Conservation (phyloP, 2,329 filamentous ascomycete species). For the Proliferodiscus dingleyae region DNA sequence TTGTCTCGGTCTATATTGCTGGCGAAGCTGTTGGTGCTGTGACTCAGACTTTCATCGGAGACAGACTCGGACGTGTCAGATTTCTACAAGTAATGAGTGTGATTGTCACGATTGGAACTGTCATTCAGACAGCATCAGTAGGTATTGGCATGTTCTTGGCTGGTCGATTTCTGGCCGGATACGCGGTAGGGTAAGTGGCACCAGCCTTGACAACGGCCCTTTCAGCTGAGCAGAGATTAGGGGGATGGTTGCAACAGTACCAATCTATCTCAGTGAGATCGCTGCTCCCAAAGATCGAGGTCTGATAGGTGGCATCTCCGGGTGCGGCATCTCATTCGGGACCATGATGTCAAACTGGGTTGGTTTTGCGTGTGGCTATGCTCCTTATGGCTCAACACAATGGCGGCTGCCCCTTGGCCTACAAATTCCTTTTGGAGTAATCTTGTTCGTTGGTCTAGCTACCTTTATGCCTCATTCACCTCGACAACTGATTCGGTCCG, state of each 20-base stretch:
- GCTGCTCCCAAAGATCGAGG: slow-evolving; percentile 23
- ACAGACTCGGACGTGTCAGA: slow-evolving; percentile 47
- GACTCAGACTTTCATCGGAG: slow-evolving; percentile 48
- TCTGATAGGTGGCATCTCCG: slow-evolving; percentile 34
- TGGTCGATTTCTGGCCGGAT: slow-evolving; percentile 43
- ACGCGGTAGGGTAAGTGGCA: slow-evolving; percentile 39
- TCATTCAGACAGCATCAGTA: slow-evolving; percentile 49
- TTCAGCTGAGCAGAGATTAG: slow-evolving; percentile 24
- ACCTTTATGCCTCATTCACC: slow-evolving; percentile 55
- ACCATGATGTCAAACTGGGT: slow-evolving; percentile 55
- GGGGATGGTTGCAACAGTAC: slow-evolving; percentile 22
- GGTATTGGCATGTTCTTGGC: slow-evolving; percentile 52
- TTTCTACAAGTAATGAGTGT: slow-evolving; percentile 51
- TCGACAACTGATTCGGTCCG: slow-evolving; percentile 46
- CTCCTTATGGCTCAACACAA: slow-evolving; percentile 47
- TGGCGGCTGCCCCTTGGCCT: slow-evolving; percentile 52
- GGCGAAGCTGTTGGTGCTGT: slow-evolving; percentile 53
- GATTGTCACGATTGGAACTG: slow-evolving; percentile 49
- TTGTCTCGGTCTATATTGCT: slow-evolving; percentile 55
- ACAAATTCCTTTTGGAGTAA: slow-evolving; percentile 51
- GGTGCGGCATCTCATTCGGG: slow-evolving; percentile 50
- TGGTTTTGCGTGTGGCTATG: slow-evolving; percentile 49
- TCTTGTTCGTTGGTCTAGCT: slow-evolving; percentile 47
- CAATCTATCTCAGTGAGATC: slow-evolving; percentile 29
- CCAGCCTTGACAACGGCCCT: background rate